Conservation (phyloP, 1,284 basidiomycete species). For the Trichosporon ovoides region DNA sequence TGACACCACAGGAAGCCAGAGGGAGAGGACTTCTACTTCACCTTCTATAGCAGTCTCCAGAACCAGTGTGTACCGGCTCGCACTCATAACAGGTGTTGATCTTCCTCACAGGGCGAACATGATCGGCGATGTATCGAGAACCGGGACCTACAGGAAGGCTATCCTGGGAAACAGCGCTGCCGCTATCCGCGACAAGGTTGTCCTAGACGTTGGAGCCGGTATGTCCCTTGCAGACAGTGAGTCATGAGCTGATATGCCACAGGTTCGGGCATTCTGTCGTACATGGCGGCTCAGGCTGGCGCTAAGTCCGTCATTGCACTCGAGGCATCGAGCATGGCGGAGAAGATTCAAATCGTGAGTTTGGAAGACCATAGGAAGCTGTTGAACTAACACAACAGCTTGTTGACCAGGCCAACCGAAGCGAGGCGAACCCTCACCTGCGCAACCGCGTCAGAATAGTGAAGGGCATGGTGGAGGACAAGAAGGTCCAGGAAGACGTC, state of each 20-base stretch:
- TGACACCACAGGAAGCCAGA: conserved; percentile 17
- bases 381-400: conserved; percentile 27
- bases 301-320: conserved; percentile 52
- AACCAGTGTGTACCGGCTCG: conserved; percentile 29
- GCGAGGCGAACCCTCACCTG: conserved; percentile 39
- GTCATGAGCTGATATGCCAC: not conserved
- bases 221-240: conserved; percentile 1
- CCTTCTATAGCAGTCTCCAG: conserved; percentile 43
- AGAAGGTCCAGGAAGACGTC: conserved; percentile 37
- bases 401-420: conserved; percentile 41
- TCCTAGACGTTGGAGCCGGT: conserved; percentile 52
- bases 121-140: conserved; percentile 48
- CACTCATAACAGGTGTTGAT: not conserved
- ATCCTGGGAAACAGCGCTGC: conserved; percentile 47
- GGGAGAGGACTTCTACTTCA: conserved; percentile 45
- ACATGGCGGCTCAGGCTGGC: conserved; percentile 52
- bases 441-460: conserved; percentile 39
- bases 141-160: conserved; percentile 47
- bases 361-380: too few species aligned
- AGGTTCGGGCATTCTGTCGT: conserved; percentile 54
- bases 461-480: conserved; percentile 45
- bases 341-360: conserved; percentile 49
- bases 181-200: conserved; percentile 43
- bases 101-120: conserved; percentile 44
- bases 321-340: conserved; percentile 53